Base-by-base conservation (phyloP, 1,284 basidiomycete genomes). In the Coniferiporia weirii region DNA sequence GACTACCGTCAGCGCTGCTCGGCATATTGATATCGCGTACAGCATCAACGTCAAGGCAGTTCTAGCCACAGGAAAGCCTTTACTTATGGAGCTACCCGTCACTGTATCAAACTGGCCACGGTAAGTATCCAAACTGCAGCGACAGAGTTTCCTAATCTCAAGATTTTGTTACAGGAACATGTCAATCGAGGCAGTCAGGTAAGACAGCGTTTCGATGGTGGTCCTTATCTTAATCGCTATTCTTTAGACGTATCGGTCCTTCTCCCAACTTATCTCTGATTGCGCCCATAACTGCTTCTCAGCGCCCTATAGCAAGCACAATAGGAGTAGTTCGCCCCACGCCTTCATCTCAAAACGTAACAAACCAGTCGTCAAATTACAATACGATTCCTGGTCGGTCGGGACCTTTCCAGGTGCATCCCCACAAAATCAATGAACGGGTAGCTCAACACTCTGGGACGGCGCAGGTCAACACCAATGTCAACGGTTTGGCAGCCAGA, bases 11-110 rank as follows among this genome's bases (percentile, higher is more conserved):
- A 88, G 83, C 55, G 80, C 87, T 15, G 92, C 90, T 7, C 76
- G 87, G 63, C 84, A 89, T 65, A 87, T 95, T 58, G 89, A 92
- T 68, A 84, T 95, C 55, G 86, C 82, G 1, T 94, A 94, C 70
- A 78, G 83, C 52, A 75, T 94, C 48, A 78, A 77, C 44, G 85
- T 93, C 57, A 89, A 85, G 70, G 91, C 91, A 2, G 76, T 89
- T 48, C 79, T 91, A 72, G 88, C 85, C 19, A 80, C 81, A 4
- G 83, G 83, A 4, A 77, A 82, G 57, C 82, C 83, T 59, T 68
- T 92, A 9, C 74, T 80, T 34, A 81, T 91, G 74, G 85, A 88
- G 50, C 73, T 95, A 45, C 87, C 89, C 19, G 78, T 91, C 8
- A 83, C 89, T 51, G 77, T 92, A 38, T 90, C 90, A 1, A 91